Conservation (phyloP, 2,329 filamentous ascomycete genomes). For the Phyllosticta citriasiana region DNA sequence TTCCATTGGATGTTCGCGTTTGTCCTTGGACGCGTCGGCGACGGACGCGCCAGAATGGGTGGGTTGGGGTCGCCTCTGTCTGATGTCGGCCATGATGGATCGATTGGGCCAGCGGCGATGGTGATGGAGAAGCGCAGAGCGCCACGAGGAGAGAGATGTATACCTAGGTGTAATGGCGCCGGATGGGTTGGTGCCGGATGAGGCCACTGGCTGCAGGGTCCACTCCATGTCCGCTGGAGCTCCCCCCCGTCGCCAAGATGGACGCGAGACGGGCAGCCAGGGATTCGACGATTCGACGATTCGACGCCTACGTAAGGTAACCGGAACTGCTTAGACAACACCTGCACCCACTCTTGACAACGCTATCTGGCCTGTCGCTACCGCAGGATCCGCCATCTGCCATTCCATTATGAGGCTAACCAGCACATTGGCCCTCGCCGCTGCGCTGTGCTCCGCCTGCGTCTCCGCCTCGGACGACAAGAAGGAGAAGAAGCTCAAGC, state of each 20-base stretch:
- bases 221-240: background rate
- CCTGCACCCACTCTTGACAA: background rate
- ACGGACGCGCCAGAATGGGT: background rate
- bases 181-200: background rate
- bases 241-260: too few species aligned
- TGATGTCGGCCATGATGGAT: constrained; percentile 3
- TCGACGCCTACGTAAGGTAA: constrained; percentile 8
- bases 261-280: too few species aligned
- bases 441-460: constrained; percentile 24
- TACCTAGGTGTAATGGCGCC: background rate
- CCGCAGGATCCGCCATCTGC: background rate
- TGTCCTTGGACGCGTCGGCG: constrained; percentile 1
- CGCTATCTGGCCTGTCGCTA: background rate
- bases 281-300: background rate
- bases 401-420: constrained; percentile 18
- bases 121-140: background rate
- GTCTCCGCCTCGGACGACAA: constrained; percentile 31
- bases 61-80: background rate
- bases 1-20: constrained; percentile 5
- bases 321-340: background rate
- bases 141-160: background rate
- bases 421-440: constrained; percentile 18
- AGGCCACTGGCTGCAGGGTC: background rate
- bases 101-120: background rate
- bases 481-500: constrained; percentile 36